A percentile compares a stretch with the other conserved stretches of the same genome.
phyloP scores from a whole-genome alignment of 345 rosid genomes.

The Psidium guajava region DNA sequence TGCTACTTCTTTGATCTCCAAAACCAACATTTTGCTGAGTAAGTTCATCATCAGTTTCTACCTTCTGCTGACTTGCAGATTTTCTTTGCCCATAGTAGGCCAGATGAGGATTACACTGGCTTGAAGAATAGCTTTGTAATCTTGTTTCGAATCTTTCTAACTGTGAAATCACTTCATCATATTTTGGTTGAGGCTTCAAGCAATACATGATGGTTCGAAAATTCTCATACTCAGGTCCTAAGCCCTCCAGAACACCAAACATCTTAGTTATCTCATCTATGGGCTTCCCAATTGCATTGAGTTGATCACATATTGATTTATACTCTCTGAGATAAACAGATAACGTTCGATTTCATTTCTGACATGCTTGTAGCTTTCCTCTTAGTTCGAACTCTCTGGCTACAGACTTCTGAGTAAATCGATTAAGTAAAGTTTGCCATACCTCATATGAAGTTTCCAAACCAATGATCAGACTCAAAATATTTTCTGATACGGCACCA shows the following conservation, averaged over 20 bases:
- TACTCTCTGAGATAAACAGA: neutral
- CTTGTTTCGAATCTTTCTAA: neutral
- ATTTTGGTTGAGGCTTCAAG: too few species aligned
- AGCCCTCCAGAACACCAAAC: neutral
- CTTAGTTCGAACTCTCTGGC: too few species aligned
- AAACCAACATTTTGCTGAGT: too few species aligned
- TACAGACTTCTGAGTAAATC: too few species aligned
- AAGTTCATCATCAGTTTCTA: too few species aligned
- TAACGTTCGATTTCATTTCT: neutral
- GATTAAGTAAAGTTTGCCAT: neutral
- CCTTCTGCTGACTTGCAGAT: too few species aligned
- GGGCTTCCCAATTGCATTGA: neutral
- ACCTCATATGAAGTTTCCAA: neutral
- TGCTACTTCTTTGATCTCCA: too few species aligned
- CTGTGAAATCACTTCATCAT: neutral
- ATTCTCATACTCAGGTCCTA: neutral
- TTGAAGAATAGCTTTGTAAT: neutral
- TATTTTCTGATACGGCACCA: neutral
- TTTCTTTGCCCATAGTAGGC: too few species aligned
- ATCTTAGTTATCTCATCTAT: neutral
- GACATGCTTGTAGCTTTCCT: too few species aligned
- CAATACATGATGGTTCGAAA: neutral
- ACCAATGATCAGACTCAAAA: neutral
- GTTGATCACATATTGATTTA: neutral
- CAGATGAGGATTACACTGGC: too few species aligned